Percentiles rank a stretch among this genome's conserved stretches.
Evolutionary conservation across 768 basidiomycete genomes (phyloP).

Genomic region (Peribolospora kevripleyi): DNA sequence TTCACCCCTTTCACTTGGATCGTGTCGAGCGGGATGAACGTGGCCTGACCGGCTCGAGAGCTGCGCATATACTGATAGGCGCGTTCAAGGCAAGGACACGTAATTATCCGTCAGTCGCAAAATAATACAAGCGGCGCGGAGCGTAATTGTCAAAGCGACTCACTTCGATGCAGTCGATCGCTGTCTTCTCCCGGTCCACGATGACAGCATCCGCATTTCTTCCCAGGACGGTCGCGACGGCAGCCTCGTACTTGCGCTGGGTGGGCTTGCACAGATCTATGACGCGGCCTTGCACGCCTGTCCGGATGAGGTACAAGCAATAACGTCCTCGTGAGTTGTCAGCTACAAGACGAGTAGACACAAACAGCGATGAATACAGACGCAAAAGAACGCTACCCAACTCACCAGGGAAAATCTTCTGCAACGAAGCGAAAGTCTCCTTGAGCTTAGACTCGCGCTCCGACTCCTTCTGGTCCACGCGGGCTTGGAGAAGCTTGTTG

Average conservation of each 20-base stretch:
- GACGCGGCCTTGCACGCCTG: slow-evolving; percentile 70
- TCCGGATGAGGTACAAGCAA: not conserved
- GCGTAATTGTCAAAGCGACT: slow-evolving; percentile 3
- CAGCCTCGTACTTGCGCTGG: slow-evolving; percentile 68
- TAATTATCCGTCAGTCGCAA: not conserved
- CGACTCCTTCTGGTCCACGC: slow-evolving; percentile 62
- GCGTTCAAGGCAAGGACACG: not conserved
- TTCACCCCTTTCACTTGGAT: slow-evolving; percentile 82
- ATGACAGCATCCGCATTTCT: slow-evolving; percentile 87
- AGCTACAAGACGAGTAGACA: not conserved
- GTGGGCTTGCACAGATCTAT: slow-evolving; percentile 88
- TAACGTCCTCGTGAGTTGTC: not conserved
- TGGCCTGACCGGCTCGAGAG: slow-evolving; percentile 83
- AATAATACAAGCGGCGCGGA: not conserved
- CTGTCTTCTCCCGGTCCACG: slow-evolving; percentile 88
- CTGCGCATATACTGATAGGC: slow-evolving; percentile 64
- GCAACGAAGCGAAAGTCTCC: slow-evolving; percentile 58
- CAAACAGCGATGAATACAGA: not conserved
- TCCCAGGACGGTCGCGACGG: slow-evolving; percentile 75
- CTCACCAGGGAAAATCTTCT: slow-evolving; percentile 67
- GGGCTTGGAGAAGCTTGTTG: slow-evolving; percentile 65
- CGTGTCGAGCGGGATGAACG: slow-evolving; percentile 94
- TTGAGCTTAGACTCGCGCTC: slow-evolving; percentile 63
- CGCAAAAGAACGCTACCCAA: not conserved
- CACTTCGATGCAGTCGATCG: slow-evolving; percentile 91